These are phyloP conservation scores for Corylus heterophylla DNA, from an alignment of 306 rosid genomes.

Conservation along the genomic window DNA sequence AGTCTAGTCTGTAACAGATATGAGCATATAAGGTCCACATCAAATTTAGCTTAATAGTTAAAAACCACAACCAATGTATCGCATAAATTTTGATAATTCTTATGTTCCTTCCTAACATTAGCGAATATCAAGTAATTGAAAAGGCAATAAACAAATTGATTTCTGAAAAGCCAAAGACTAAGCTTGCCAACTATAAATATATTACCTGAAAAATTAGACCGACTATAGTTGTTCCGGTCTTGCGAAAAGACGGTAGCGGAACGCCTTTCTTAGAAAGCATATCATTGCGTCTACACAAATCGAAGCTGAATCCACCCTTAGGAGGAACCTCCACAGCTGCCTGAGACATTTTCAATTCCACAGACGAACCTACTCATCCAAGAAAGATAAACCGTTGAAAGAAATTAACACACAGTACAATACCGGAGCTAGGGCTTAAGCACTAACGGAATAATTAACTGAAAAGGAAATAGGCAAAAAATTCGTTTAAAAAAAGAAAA, in stretches of 20 bases:
- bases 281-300: conserved; percentile 51
- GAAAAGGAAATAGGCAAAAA: background rate
- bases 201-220: conserved; percentile 53
- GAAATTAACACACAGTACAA: too few species aligned
- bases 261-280: conserved; percentile 52
- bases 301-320: conserved; percentile 55
- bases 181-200: background rate
- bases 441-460: too few species aligned
- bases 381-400: background rate
- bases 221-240: conserved; percentile 68
- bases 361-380: background rate
- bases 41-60: background rate
- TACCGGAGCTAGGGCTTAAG: too few species aligned
- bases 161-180: background rate
- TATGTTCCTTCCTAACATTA: background rate
- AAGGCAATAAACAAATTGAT: background rate
- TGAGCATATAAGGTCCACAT: background rate
- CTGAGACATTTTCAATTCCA: conserved; percentile 34
- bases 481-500: background rate
- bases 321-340: conserved; percentile 42
- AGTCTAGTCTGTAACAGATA: background rate
- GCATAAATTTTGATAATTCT: background rate
- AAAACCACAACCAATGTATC: too few species aligned
- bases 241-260: conserved; percentile 36
- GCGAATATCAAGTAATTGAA: background rate